Evolutionary conservation across 768 basidiomycete species (phyloP), one percentile per base, ranked within the genome.

Genomic region (Lentinula detonsa): DNA sequence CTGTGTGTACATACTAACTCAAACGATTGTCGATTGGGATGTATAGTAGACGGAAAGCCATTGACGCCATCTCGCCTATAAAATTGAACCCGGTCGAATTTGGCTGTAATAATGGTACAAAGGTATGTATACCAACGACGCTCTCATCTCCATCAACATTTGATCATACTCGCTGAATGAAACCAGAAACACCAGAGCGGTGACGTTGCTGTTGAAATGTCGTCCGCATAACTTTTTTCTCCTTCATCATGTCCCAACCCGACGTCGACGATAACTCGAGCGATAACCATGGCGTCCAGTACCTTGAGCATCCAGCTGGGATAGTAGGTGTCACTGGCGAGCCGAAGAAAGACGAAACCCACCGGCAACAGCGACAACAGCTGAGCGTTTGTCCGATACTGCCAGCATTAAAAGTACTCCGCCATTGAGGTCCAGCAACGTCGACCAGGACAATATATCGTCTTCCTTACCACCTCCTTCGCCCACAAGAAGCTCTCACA

Each of bases 391-490:
- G 40, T 74, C 75, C 0, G 86, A 87, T 64, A 73, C 75, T 16
- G 77, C 77, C 65, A 89, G 87, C 65, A 71, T 82, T 5, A 85
- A 82, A 63, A 86, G 84, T 64, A 75, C 72, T 10, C 57, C 73
- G 33, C 60, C 71, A n/a, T 15, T 57, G 8, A 42, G 45, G 11
- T 28, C 42, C 18, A 35, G 6, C 15, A 21, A 48, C 31, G 21
- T n/a, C 34, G 57, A 49, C 16, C 57, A 43, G 15, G 40, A 57
- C 10, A 45, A 33, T 5, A 15, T 33, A 6, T 33, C 46, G 4
- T 49, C 57, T 4, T 21, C 57, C 7, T 39, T 59, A 49, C 45
- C 46, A 13, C 57, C 57, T 21, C 45, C 57, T 21, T 59, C 57
- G 40, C 57, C 57, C 18, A 48, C 57, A 28, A 59, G 45, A 59